These are phyloP conservation scores for Urtica urens DNA, from an alignment of 306 rosid genomes.

Conservation along the genomic window DNA sequence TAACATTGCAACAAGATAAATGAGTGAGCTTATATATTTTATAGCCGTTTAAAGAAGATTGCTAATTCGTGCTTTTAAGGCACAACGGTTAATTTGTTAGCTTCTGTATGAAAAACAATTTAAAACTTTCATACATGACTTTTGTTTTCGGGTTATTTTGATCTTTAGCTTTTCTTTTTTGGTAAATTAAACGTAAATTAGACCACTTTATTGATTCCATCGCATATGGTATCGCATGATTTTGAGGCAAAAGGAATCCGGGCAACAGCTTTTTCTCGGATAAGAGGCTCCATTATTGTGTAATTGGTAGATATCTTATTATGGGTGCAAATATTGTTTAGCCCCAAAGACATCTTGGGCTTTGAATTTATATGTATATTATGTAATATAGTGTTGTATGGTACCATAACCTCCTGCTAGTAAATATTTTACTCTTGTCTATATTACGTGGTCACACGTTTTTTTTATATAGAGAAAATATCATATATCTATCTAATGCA, in stretches of 20 bases:
- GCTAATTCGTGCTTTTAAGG: too few relatives aligned
- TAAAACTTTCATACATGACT: neutral
- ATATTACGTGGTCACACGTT: too few relatives aligned
- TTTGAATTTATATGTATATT: constrained; percentile 24
- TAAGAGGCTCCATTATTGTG: constrained; percentile 50
- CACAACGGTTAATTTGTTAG: too few relatives aligned
- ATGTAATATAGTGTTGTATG: constrained; percentile 17
- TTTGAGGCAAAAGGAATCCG: constrained; percentile 80
- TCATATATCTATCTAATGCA: too few relatives aligned
- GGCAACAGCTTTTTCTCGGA: constrained; percentile 43
- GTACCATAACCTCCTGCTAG: constrained; percentile 38
- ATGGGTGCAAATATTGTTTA: constrained; percentile 29
- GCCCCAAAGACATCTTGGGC: constrained; percentile 41
- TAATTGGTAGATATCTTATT: constrained; percentile 68
- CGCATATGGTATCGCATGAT: constrained; percentile 45
- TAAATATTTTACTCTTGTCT: neutral
- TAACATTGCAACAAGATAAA: too few relatives aligned
- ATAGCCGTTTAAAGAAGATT: too few relatives aligned
- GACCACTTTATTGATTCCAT: constrained; percentile 43
- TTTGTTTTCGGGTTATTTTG: neutral
- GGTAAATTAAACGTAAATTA: constrained; percentile 2
- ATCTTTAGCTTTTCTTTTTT: neutral
- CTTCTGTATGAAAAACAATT: too few relatives aligned
- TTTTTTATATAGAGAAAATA: neutral
- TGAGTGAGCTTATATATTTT: too few relatives aligned